Evolutionary conservation across 306 rosid species (phyloP).

Genomic region (Sicyos edulis): DNA sequence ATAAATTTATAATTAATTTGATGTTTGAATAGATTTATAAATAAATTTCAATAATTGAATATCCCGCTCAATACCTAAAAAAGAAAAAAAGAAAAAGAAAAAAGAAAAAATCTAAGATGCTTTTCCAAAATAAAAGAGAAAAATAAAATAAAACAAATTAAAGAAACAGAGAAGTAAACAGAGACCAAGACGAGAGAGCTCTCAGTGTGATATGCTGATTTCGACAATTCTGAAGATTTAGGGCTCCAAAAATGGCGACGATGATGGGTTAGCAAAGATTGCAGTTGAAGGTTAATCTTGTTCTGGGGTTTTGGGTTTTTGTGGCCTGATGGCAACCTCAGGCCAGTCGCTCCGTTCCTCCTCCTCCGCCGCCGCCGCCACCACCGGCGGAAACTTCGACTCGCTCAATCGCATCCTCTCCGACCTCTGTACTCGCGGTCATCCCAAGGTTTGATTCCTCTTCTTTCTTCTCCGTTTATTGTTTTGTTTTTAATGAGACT

Average conservation of each 20-base stretch:
- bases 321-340: slow-evolving; percentile 43
- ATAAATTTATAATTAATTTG: too few species aligned
- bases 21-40: too few species aligned
- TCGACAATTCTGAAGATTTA: slow-evolving; percentile 10
- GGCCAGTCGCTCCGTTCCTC: slow-evolving; percentile 50
- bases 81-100: too few species aligned
- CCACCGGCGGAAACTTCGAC: slow-evolving; percentile 50
- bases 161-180: not conserved
- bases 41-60: too few species aligned
- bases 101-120: too few species aligned
- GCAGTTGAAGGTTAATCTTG: not conserved
- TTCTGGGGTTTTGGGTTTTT: slow-evolving; percentile 39
- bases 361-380: slow-evolving; percentile 38
- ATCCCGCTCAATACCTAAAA: too few species aligned
- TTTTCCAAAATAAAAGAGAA: too few species aligned
- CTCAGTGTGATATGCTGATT: slow-evolving; percentile 1
- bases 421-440: slow-evolving; percentile 86
- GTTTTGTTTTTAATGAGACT: not conserved
- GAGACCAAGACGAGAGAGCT: not conserved
- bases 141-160: too few species aligned
- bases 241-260: not conserved
- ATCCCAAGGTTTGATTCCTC: slow-evolving; percentile 48
- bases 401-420: slow-evolving; percentile 76
- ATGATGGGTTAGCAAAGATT: not conserved
- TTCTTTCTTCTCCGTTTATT: not conserved